Evolutionary conservation across 768 basidiomycete species (phyloP), one percentile per base, ranked within the genome.

Genomic region (Gelatoporia subvermispora): DNA sequence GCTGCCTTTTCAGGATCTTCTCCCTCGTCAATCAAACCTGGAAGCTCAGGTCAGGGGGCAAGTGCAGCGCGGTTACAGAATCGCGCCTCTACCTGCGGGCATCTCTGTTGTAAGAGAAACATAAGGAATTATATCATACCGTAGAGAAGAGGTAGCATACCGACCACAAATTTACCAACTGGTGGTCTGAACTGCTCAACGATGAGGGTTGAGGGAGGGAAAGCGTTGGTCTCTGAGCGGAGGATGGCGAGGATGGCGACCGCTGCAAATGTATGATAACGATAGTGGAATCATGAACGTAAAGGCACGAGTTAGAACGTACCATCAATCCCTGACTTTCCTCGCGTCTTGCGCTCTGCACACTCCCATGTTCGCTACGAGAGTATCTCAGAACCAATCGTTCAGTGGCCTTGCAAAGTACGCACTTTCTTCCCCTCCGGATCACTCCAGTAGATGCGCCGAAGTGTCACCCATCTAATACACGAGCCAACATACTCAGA

Each of bases 121-220:
- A 55, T 39, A 41, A 17, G 28, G 11, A n/a, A 43, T 17, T 18
- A 20, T 3, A 21, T n/a, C 23, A 54, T 16, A 52, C 16, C 10
- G 31, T 53, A 35, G 43, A 37, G 39, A 16, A 39, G 13, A 11
- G 31, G 2, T 17, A 39, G 31, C 63, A 4, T 23, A 82, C 90
- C 93, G 50, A 95, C 75, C 50, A 88, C 76, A 53, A 78, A 75
- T 52, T 82, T 84, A 57, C 79, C 85, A 40, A 93, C 75, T 0
- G 94, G 91, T 0, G 95, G 93, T 21, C 95, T 82, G 64, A 86
- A 97, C 63, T 96, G 94, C 61, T 95, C 91, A 57, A 96, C 82
- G 55, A 97, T 72, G 46, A 95, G 77, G 3, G 88, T 93, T 1
- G 88, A 89, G 4, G 76, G 64, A 3, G 82, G 82, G 58, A 91